These are phyloP conservation scores for Termitomyces sp. DNA, from an alignment of 768 basidiomycete species.

Conservation along the genomic window DNA sequence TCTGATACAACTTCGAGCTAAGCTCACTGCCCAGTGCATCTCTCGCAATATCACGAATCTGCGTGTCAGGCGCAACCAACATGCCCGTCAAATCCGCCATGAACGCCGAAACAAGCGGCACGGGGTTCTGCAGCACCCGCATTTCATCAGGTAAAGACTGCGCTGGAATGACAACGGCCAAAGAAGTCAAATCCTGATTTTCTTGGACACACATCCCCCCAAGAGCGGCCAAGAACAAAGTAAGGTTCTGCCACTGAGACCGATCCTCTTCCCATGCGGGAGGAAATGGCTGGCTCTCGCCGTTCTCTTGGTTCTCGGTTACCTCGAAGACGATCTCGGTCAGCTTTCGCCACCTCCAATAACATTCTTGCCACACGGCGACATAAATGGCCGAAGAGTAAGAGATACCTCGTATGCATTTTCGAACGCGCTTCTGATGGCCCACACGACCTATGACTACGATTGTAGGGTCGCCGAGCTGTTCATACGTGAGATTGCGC, in stretches of 20 bases:
- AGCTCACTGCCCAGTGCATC: conserved; percentile 82
- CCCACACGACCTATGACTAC: conserved; percentile 71
- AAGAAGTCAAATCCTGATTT: conserved; percentile 42
- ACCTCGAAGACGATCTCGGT: conserved; percentile 54
- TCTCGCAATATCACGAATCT: conserved; percentile 73
- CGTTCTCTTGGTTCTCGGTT: conserved; percentile 27
- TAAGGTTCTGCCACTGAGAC: conserved; percentile 83
- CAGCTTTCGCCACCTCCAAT: conserved; percentile 67
- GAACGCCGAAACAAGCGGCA: conserved; percentile 59
- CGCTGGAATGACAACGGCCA: conserved; percentile 52
- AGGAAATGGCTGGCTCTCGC: conserved; percentile 19
- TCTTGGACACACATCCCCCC: conserved; percentile 63
- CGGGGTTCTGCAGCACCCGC: conserved; percentile 58
- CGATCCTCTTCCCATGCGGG: conserved; percentile 52
- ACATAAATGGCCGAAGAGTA: conserved; percentile 65
- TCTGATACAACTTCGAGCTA: conserved; percentile 62
- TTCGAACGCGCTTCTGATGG: conserved; percentile 78
- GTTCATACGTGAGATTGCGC: conserved; percentile 72
- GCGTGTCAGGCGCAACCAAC: conserved; percentile 57
- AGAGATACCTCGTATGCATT: conserved; percentile 60
- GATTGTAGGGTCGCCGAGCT: conserved; percentile 72
- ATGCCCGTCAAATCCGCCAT: conserved; percentile 66
- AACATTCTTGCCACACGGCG: conserved; percentile 82
- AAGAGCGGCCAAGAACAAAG: conserved; percentile 73
- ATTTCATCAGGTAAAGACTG: conserved; percentile 68